Base-by-base conservation (phyloP, 1,284 basidiomycete genomes). In the Tremellales sp. region DNA sequence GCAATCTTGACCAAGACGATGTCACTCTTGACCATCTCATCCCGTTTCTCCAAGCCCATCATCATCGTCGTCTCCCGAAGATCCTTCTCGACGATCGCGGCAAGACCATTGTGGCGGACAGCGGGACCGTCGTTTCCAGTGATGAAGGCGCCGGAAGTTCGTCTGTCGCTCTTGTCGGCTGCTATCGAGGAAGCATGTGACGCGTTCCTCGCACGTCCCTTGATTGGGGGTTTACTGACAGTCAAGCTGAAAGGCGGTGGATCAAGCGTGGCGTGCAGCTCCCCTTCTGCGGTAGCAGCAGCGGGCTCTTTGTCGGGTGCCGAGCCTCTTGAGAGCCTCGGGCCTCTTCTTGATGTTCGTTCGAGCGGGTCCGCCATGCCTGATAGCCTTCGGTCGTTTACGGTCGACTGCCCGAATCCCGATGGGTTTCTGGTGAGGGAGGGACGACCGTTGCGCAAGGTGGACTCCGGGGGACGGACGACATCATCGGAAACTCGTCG, bases 41-140 rank as follows among this genome's bases (percentile, higher is more conserved):
- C 64, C 33, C 62, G 64, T 42, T 58, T 51, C n/a, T 67, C 64
- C n/a, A 73, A 48, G 7, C 67, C 68, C 54, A 69, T 59, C 53
- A 72, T 55, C 65, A 75, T 67, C 3, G 73, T 75, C 10, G 74
- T 75, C 48, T 76, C 75, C 31, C 72, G 55, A 26, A 72, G 40
- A 56, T 74, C 73, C 40, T 56, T 51, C 21, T 67, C 63, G 8
- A 8, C 29, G 29, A 31, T 31, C 8, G 29, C 29, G 29, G 15
- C 8, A 8, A 31, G 15, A 8, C 8, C 29, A 8, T 15, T 8
- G 10, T 31, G 8, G 29, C 15, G 10, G 10, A 31, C 29, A 1
- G 52, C 65, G 82, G 84, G 79, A 82, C 83, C 87, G 59, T 82
- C 82, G 0, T 82, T 77, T 1, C 55, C 53, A 29, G 53, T 53